Evolutionary conservation across 116 monocot species (phyloP), one percentile per base, ranked within the genome.

Genomic region (Zostera marina): DNA sequence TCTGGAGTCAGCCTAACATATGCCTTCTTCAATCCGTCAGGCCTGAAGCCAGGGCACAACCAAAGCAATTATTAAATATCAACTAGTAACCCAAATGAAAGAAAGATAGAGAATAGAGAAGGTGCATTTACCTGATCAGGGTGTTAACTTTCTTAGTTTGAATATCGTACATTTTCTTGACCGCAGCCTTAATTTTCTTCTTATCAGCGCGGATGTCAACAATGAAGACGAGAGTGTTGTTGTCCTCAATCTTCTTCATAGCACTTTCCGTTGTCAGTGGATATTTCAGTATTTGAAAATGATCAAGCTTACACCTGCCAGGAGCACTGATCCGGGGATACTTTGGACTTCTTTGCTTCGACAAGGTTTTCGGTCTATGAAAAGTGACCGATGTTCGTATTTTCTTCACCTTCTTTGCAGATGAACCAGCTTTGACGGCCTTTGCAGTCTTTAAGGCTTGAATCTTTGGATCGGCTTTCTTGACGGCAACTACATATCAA

Each of bases 161-260:
- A 3, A 45, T 45, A 11, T 45, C 44, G 12, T 45, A 45, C 44
- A 45, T 45, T 11, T 45, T 45, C 12, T 45, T 45, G 12, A 45
- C 44, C 2, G 44, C 44, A 5, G 10, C 44, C 44, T 45, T 45
- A 2, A 45, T 45, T 5, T 45, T 45, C 53, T 72, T 80, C 68
- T 80, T 79, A 22, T 74, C 74, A 2, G 74, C 74, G 15, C 71
- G 67, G 53, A 72, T 58, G 47, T 80, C 71, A 44, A 80, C 71
- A 42, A 80, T 80, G 71, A 80, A 80, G 26, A 80, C 79, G 7
- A 80, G 72, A 0, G 75, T 80, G 39, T 80, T 75, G 68, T 80
- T 75, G 41, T 80, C 79, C 41, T 80, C 79, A 4, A 80, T 80
- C 49, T 51, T 81, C 54, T 81, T 81, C 76, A 76, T 76, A 2